Evolutionary conservation across 257 asterid species (phyloP), one percentile per base, ranked within the genome.

Genomic region (Solanum sitiens): DNA sequence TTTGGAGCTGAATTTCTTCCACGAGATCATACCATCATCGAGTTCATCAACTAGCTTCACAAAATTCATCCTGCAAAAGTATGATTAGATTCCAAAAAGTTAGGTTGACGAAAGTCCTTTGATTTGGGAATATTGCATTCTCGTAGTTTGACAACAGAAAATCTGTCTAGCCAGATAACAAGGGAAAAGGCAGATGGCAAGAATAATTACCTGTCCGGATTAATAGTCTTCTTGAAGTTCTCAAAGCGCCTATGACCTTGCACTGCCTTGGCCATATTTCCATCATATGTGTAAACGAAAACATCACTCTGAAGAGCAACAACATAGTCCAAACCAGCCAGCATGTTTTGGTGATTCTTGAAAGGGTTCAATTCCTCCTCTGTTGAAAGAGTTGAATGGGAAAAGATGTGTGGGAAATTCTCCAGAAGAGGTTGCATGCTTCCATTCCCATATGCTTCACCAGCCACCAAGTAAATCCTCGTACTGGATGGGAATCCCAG

Each of bases 241-340:
- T 95, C 99, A 13, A 94, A 95, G 8, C 99, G 96, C 83, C 99
- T 91, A 87, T 96, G 98, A 47, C 99, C 99, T 90, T 95, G 98
- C 15, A 96, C 99, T n/a, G 99, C 99, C 93, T 96, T 96, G 2
- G 99, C 99, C 99, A 96, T 96, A 87, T 96, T 96, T 42, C 99
- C 99, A 90, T 96, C 98, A 68, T 96, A 96, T 16, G 99, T 96
- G 88, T 95, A 96, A 65, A 95, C 92, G 63, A 96, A 96, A 79
- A 95, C 98, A 88, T 95, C 93, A 87, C 98, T 94, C 89, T 91
- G 91, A 83, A 95, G 98, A 42, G 99, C 99, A 85, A 96, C 97
- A 37, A 90, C 98, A 86, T 96, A 96, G 90, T 96, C 99, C 94
- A 96, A 87, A 89, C 98, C 98, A 77, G 99, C 99, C 88, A 96